Conservation (phyloP, 352 stramenopile genomes). For the Pythium chondricola region DNA sequence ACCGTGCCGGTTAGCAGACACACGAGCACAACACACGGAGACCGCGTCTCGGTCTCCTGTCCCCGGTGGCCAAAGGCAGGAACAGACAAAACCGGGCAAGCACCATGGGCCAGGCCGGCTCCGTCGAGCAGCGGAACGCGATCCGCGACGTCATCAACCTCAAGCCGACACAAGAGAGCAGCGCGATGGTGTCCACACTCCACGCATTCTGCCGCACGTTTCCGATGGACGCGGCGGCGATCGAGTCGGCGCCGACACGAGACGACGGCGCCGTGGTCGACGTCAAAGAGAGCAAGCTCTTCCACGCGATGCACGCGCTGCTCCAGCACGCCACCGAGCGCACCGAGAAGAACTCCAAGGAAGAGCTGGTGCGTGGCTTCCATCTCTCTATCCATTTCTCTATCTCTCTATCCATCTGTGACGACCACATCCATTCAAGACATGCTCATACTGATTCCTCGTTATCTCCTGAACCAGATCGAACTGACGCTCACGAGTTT, state of each 20-base stretch:
- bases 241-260: background rate
- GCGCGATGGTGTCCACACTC: constrained; percentile 43
- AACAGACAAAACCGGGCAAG: too few species aligned
- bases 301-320: constrained; percentile 63
- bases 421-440: too few species aligned
- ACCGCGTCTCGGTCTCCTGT: too few species aligned
- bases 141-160: constrained; percentile 67
- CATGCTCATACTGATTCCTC: background rate
- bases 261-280: constrained; percentile 39
- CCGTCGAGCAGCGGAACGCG: constrained; percentile 71
- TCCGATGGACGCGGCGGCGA: constrained; percentile 42
- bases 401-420: too few species aligned
- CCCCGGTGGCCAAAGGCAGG: too few species aligned
- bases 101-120: constrained; percentile 71
- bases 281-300: constrained; percentile 74
- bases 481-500: constrained; percentile 62
- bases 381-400: too few species aligned
- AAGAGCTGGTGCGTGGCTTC: constrained; percentile 49
- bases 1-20: too few species aligned
- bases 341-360: constrained; percentile 39
- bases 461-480: constrained; percentile 27
- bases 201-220: constrained; percentile 76
- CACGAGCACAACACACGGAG: too few species aligned
- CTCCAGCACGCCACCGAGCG: constrained; percentile 60
- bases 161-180: constrained; percentile 34